A percentile compares a stretch with the other conserved stretches of the same genome.
Conservation (phyloP, 2,329 filamentous ascomycete species). For the Aulographum hederae region DNA sequence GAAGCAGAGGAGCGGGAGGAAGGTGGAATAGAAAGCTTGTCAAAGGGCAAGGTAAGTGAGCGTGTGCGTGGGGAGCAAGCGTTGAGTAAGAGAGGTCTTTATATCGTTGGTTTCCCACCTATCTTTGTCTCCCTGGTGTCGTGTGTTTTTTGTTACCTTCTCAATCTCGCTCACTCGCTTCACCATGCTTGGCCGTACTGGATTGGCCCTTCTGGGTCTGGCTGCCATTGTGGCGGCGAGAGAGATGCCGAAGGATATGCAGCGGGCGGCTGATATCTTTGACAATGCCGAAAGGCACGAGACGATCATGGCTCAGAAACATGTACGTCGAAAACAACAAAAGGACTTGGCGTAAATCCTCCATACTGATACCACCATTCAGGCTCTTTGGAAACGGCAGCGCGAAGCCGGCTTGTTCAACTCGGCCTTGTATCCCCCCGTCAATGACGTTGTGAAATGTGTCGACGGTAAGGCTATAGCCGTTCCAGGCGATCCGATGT, state of each 20-base stretch:
- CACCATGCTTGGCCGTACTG: background rate
- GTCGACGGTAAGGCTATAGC: conserved; percentile 19
- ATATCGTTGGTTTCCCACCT: no score
- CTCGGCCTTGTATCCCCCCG: conserved; percentile 15
- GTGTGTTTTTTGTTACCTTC: no score
- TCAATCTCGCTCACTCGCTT: background rate
- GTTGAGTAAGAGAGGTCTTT: no score
- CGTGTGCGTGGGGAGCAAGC: no score
- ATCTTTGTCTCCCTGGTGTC: no score
- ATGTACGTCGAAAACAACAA: no score
- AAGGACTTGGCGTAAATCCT: conserved; percentile 2
- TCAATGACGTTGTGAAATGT: conserved; percentile 15
- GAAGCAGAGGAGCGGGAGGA: no score
- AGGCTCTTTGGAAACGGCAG: conserved; percentile 16
- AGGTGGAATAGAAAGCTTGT: no score
- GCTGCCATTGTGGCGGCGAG: no score
- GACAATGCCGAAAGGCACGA: conserved; percentile 20
- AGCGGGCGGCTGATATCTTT: conserved; percentile 17
- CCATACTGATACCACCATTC: no score
- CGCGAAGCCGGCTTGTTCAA: conserved; percentile 15
- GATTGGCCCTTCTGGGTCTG: background rate
- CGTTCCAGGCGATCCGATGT: conserved; percentile 13
- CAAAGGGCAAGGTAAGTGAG: no score
- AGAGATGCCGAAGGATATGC: conserved; percentile 16
- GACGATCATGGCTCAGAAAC: conserved; percentile 16